These are phyloP conservation scores for Asterophora parasitica DNA, from an alignment of 768 basidiomycete genomes.

Conservation along the genomic window DNA sequence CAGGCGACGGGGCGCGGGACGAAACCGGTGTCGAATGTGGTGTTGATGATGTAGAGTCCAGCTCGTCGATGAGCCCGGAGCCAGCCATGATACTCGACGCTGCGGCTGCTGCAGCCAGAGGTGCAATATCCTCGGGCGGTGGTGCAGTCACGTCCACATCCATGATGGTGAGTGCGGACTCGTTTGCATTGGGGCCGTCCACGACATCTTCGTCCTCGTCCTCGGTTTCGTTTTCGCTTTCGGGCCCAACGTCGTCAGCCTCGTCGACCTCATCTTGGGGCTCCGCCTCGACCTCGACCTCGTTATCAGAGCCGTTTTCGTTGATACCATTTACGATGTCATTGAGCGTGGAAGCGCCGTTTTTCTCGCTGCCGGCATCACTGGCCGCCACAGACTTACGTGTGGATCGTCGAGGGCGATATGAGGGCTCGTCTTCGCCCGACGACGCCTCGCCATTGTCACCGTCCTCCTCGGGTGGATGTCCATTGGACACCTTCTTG, in stretches of 20 bases:
- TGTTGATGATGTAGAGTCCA: slow-evolving; percentile 32
- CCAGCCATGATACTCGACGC: slow-evolving; percentile 49
- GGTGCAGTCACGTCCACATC: slow-evolving; percentile 26
- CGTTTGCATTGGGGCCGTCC: slow-evolving; percentile 12
- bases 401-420: slow-evolving; percentile 10
- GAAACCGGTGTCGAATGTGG: slow-evolving; percentile 30
- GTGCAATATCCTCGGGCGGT: slow-evolving; percentile 22
- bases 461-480: slow-evolving; percentile 9
- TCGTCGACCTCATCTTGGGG: slow-evolving; percentile 10
- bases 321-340: slow-evolving; percentile 10
- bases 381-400: slow-evolving; percentile 10
- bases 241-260: slow-evolving; percentile 7
- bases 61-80: slow-evolving; percentile 31
- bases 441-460: slow-evolving; percentile 15
- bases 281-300: slow-evolving; percentile 10
- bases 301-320: slow-evolving; percentile 2
- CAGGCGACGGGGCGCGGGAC: slow-evolving; percentile 40
- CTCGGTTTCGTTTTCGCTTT: slow-evolving; percentile 23
- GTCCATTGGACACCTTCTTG: slow-evolving; percentile 10
- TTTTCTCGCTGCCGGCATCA: slow-evolving; percentile 9
- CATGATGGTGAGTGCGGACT: slow-evolving; percentile 17
- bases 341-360: not conserved
- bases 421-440: slow-evolving; percentile 12
- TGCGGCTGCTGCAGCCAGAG: slow-evolving; percentile 32
- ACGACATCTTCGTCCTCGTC: slow-evolving; percentile 21